A percentile compares a stretch with the other conserved stretches of the same genome.
These are phyloP conservation scores for Botryosphaeria agaves DNA, from an alignment of 2,329 filamentous ascomycete genomes.

Conservation along the genomic window DNA sequence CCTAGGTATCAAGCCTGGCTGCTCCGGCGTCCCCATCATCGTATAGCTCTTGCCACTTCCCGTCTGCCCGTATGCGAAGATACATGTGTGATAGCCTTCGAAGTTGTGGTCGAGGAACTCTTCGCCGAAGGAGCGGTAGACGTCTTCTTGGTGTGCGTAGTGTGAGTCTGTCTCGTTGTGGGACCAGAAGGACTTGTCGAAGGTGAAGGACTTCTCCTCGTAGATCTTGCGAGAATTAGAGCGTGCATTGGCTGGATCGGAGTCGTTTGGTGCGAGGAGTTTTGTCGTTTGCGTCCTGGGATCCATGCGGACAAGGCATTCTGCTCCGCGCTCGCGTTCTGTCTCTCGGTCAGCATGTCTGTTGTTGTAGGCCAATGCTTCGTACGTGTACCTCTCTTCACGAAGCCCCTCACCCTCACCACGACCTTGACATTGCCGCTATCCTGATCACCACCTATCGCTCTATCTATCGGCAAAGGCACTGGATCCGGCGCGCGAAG, in stretches of 20 bases:
- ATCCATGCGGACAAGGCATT: conserved; percentile 86
- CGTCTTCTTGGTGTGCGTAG: conserved; percentile 82
- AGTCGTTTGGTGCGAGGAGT: conserved; percentile 50
- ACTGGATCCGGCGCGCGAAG: conserved; percentile 22
- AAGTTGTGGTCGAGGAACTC: conserved; percentile 99
- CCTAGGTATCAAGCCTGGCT: conserved; percentile 81
- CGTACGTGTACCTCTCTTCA: conserved; percentile 22
- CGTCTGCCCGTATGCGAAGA: conserved; percentile 96
- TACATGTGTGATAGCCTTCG: conserved; percentile 96
- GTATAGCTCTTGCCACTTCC: conserved; percentile 97
- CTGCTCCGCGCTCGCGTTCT: conserved; percentile 68
- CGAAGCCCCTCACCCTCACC: conserved; percentile 29
- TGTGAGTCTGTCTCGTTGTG: conserved; percentile 63
- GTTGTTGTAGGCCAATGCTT: conserved; percentile 4
- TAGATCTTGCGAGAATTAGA: conserved; percentile 53
- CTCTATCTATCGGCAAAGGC: conserved; percentile 13
- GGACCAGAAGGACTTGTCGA: conserved; percentile 98
- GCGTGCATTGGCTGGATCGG: conserved; percentile 27
- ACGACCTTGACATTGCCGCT: conserved; percentile 34
- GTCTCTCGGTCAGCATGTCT: conserved; percentile 10
- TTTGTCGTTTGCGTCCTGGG: conserved; percentile 72
- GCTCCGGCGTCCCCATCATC: conserved; percentile 78
- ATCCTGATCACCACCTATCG: conserved; percentile 20
- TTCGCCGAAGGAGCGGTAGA: conserved; percentile 86
- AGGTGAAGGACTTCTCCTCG: conserved; percentile 84